Evolutionary conservation across 768 basidiomycete genomes (phyloP).

Genomic region (Tricholoma matsutake): DNA sequence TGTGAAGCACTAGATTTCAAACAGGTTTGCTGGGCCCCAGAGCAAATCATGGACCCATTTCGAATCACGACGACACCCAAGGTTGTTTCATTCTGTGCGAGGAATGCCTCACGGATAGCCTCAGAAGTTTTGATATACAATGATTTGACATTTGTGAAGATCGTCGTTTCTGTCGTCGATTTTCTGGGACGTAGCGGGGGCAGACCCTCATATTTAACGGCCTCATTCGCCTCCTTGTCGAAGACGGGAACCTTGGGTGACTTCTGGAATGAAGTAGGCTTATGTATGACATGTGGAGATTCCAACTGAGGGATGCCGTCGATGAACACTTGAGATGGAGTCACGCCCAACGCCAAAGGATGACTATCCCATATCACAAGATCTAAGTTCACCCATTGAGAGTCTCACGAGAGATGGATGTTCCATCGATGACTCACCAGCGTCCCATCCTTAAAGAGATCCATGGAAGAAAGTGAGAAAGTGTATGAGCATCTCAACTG

Average conservation of each 20-base stretch:
- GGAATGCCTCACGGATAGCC: conserved; percentile 29
- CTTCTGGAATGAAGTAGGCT: conserved; percentile 45
- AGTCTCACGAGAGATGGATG: not conserved
- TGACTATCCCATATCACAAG: conserved; percentile 83
- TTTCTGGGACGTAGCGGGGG: conserved; percentile 59
- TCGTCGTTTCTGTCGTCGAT: conserved; percentile 28
- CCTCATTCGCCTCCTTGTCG: conserved; percentile 59
- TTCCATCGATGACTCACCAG: conserved; percentile 40
- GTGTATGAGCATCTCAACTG: not conserved
- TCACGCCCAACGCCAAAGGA: conserved; percentile 82
- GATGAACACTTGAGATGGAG: conserved; percentile 83
- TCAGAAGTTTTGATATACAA: conserved; percentile 34
- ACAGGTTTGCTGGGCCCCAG: conserved; percentile 31
- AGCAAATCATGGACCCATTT: conserved; percentile 52
- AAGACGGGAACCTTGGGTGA: conserved; percentile 66
- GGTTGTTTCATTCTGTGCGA: conserved; percentile 14
- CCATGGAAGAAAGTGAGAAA: not conserved
- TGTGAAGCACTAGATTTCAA: conserved; percentile 6
- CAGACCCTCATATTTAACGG: conserved; percentile 67
- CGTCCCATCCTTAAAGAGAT: conserved; percentile 60
- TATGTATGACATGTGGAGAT: conserved; percentile 43
- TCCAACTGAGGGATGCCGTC: conserved; percentile 81
- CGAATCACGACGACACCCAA: conserved; percentile 37
- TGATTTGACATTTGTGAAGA: conserved; percentile 64
- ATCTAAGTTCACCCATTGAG: conserved; percentile 39